Evolutionary conservation across 768 basidiomycete species (phyloP), one percentile per base, ranked within the genome.

Genomic region (Lactifluus pinguis): DNA sequence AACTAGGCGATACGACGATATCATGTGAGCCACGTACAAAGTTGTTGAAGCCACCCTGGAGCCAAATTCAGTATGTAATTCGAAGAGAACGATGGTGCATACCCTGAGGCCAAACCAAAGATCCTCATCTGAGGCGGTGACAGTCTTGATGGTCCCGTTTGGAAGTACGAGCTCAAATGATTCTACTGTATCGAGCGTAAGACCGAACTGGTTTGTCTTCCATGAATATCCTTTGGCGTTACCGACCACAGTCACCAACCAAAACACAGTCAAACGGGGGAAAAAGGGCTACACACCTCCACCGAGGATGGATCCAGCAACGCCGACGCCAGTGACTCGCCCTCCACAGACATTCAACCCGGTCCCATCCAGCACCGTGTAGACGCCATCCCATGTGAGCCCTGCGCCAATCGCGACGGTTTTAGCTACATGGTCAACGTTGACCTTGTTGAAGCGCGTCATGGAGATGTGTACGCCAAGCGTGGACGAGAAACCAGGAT

Each of bases 111-210:
- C 63, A 34, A 64, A 64, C 63, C 61, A 62, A 11, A 62, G 45
- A 47, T 62, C 61, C 0, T 19, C 15, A 5, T 57, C 38, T 1
- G 50, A 17, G 7, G 55, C 8, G 3, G 63, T 64, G 15, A 60
- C 55, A 4, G 44, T 38, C 9, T 15, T 44, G 13, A 59, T 50
- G 4, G 55, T 56, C 3, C 75, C 75, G 42, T 67, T 66, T 10
- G 73, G 72, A 1, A 70, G 53, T 11, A 73, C 71, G 15, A 74
- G 59, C 52, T 71, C 54, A 14, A 65, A 68, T 29, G 49, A 65
- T 11, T 49, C 60, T 32, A 76, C 53, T 52, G 72, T 75, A 62
- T 76, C 75, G 36, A 75, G 63, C 1, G 68, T 68, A 10, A 75
- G 58, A 9, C 74, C 36, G 11, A 7, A 38, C 11, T 38, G 36